These are phyloP conservation scores for Rhodomyrtus psidioides DNA, from an alignment of 441 rosid species.

Conservation along the genomic window DNA sequence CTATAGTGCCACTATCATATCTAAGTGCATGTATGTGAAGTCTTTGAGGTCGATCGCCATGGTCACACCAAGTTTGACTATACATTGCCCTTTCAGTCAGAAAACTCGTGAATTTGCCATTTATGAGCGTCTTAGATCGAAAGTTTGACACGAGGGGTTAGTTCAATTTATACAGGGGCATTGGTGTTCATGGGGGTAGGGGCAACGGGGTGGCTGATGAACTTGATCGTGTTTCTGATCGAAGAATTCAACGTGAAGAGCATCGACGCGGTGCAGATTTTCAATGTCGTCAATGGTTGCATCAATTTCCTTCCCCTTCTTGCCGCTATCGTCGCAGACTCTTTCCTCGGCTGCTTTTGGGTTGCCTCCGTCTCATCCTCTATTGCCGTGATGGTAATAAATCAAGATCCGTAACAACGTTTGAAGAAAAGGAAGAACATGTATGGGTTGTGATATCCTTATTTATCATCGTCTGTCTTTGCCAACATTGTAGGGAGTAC, in stretches of 20 bases:
- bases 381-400: conserved; percentile 18
- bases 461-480: not conserved
- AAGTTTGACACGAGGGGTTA: not conserved
- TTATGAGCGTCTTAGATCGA: not conserved
- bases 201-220: conserved; percentile 26
- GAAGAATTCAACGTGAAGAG: conserved; percentile 31
- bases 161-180: conserved; percentile 16
- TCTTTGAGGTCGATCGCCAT: too few relatives aligned
- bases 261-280: conserved; percentile 34
- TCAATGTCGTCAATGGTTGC: conserved; percentile 31
- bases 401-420: too few relatives aligned
- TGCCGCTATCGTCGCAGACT: conserved; percentile 31
- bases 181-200: conserved; percentile 24
- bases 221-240: conserved; percentile 37
- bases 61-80: not conserved
- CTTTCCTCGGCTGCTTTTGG: conserved; percentile 38
- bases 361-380: conserved; percentile 31
- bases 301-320: conserved; percentile 29
- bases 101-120: not conserved
- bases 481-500: conserved; percentile 19
- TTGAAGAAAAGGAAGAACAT: not conserved
- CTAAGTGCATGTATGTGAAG: too few relatives aligned
- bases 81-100: not conserved
- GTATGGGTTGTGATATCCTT: not conserved
- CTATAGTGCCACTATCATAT: too few relatives aligned